Evolutionary conservation across 192 early-diverging fungal genomes (phyloP), one percentile per base, ranked within the genome.

Genomic region (Cladochytrium replicatum): DNA sequence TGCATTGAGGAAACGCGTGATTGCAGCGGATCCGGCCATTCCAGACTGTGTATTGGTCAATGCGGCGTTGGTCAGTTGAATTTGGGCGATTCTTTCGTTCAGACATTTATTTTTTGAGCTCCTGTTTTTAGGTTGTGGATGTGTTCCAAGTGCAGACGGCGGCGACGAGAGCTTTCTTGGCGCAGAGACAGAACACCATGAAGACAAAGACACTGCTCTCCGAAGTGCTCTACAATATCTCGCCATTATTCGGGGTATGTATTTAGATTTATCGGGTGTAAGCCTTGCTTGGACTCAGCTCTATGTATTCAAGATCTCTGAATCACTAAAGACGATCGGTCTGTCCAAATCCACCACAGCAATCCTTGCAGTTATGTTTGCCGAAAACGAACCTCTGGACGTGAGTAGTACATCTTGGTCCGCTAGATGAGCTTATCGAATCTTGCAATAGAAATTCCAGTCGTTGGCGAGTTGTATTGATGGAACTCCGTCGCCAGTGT

Each of bases 221-320:
- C 4, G 68, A 70, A 45, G 42, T 70, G 31, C 51, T 70, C 7
- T 70, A 63, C 56, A 60, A 63, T 29, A 46, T 70, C 1, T 67
- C 61, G 19, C 68, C 68, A 4, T 48, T 52, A 11, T 49, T 23
- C 24, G 66, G 61, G 25, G 57, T 59, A 43, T 19, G 48, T 48
- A 2, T 8, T 11, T 9, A 29, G 6, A 17, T 17, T 41, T 9
- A 13, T 43, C 8, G n/a, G 7, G 29, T 8, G 11, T 41, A 29
- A 11, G 30, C 2, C 13, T 19, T 3, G 21, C 29, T 19, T 0
- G 13, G 19, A 9, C n/a, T 25, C 13, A 19, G 21, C 7, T 48
- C 13, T 48, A 11, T 19, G 39, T 2, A 21, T 21, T 48, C n/a
- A 21, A 58, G 57, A 67, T 67, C 31, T 40, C 34, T 15, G 66